Base-by-base conservation (phyloP, 257 asterid species). In the Craterostigma plantagineum region DNA sequence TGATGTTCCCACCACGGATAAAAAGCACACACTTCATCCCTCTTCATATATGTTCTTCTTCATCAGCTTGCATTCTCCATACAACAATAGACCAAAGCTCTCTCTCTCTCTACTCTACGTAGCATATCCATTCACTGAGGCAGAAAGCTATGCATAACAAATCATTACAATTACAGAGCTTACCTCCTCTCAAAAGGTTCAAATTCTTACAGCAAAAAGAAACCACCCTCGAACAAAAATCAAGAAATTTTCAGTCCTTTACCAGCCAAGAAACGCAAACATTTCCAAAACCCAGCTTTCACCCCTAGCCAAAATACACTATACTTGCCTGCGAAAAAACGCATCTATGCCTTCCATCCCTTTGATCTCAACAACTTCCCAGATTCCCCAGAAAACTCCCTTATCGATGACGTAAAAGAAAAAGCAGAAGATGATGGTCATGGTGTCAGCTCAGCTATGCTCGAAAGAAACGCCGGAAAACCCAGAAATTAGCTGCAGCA, bases 111-210 rank as follows among this genome's bases (percentile, higher is more conserved):
- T n/a, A n/a, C n/a, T n/a, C n/a, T 23, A 23, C 30, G 6, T 6
- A 23, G 30, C 30, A 2, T 23, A n/a, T n/a, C n/a, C n/a, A n/a
- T n/a, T n/a, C n/a, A n/a, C n/a, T n/a, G n/a, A n/a, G n/a, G n/a
- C n/a, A n/a, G n/a, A 2, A 23, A 23, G 30, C 2, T 23, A 23
- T 23, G 30, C 2, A 23, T 23, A 23, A 23, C 30, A 23, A 23
- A 23, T 23, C 30, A 23, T 30, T 13, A n/a, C n/a, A 38, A 9
- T 53, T 59, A 13, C 58, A 69, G 8, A 51, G 51, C 14, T 57
- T 79, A 37, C 96, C 96, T 18, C 90, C 93, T 41, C 72, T 55
- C 64, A 79, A 84, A 59, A 67, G 96, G 44, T 77, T 58, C 92
- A 72, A 52, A 55, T 49, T 72, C 16, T 46, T 58, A 48, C 87